A percentile compares a stretch with the other conserved stretches of the same genome.
phyloP scores from a whole-genome alignment of 83 land plant genomes.

The Diphasiastrum complanatum region DNA sequence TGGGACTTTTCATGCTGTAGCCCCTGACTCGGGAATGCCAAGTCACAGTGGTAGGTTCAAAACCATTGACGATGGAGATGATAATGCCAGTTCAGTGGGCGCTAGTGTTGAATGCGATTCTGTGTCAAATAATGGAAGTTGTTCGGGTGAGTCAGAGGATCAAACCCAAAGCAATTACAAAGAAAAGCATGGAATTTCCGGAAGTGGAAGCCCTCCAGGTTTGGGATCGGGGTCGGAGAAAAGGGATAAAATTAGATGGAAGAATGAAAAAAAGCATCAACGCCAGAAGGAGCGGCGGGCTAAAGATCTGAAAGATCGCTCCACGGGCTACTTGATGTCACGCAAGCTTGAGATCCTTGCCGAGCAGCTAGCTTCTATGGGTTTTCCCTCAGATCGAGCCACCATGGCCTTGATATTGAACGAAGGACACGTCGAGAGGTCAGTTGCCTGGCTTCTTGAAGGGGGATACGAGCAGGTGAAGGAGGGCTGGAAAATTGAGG shows the following conservation, averaged over 20 bases:
- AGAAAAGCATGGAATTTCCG: too few relatives aligned
- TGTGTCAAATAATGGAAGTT: slow-evolving; percentile 69
- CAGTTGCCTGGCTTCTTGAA: slow-evolving; percentile 72
- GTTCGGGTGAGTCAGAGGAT: slow-evolving; percentile 86
- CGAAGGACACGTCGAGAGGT: slow-evolving; percentile 75
- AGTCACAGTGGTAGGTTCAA: slow-evolving; percentile 44
- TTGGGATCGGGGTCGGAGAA: slow-evolving; percentile 60
- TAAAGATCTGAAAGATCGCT: slow-evolving; percentile 73
- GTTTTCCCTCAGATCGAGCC: slow-evolving; percentile 70
- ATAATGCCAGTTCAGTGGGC: slow-evolving; percentile 41
- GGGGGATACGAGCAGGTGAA: slow-evolving; percentile 41
- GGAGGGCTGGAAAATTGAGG: slow-evolving; percentile 27
- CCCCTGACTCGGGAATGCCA: slow-evolving; percentile 22
- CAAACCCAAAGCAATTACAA: slow-evolving; percentile 36
- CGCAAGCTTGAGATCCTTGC: slow-evolving; percentile 71
- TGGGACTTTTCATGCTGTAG: slow-evolving; percentile 60
- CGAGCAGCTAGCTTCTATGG: slow-evolving; percentile 81
- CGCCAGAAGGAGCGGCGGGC: slow-evolving; percentile 86
- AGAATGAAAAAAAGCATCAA: slow-evolving; percentile 91
- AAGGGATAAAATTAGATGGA: slow-evolving; percentile 65
- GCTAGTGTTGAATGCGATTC: slow-evolving; percentile 49
- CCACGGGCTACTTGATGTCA: slow-evolving; percentile 69
- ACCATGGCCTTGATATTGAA: slow-evolving; percentile 81
- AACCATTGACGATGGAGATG: slow-evolving; percentile 57
- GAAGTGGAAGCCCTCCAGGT: too few relatives aligned